Conservation (phyloP, 2,329 filamentous ascomycete genomes). For the Chrysosporium keratinophilum region DNA sequence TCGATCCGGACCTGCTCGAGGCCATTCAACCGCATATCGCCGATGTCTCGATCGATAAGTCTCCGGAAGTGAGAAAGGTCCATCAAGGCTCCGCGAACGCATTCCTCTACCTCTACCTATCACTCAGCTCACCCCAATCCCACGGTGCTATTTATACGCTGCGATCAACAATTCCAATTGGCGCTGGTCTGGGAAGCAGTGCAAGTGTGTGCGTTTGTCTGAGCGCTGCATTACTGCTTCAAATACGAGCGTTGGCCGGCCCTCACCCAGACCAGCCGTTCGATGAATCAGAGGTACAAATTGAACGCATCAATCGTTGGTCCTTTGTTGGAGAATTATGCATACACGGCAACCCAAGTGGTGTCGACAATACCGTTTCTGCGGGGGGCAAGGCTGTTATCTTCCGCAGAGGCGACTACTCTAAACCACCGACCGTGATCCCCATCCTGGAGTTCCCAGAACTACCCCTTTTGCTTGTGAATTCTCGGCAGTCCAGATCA, state of each 20-base stretch:
- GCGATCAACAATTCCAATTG: conserved; percentile 77
- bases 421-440: conserved; percentile 63
- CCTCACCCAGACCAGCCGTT: conserved; percentile 85
- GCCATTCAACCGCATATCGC: conserved; percentile 71
- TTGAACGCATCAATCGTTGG: conserved; percentile 95
- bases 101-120: conserved; percentile 79
- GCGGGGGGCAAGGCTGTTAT: conserved; percentile 89
- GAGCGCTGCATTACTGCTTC: conserved; percentile 63
- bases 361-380: conserved; percentile 92
- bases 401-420: conserved; percentile 71
- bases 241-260: conserved; percentile 76
- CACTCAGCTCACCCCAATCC: conserved; percentile 62
- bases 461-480: conserved; percentile 76
- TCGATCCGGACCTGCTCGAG: conserved; percentile 72
- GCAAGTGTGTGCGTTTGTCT: conserved; percentile 77
- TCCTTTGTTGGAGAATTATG: conserved; percentile 95
- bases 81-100: conserved; percentile 70
- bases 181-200: conserved; percentile 76
- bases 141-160: conserved; percentile 71
- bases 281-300: conserved; percentile 76
- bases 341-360: conserved; percentile 93
- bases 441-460: conserved; percentile 83
- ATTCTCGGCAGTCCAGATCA: conserved; percentile 79
- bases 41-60: conserved; percentile 55
- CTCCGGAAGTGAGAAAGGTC: conserved; percentile 67